Evolutionary conservation across 116 monocot species (phyloP).

Genomic region (Iris pallida): DNA sequence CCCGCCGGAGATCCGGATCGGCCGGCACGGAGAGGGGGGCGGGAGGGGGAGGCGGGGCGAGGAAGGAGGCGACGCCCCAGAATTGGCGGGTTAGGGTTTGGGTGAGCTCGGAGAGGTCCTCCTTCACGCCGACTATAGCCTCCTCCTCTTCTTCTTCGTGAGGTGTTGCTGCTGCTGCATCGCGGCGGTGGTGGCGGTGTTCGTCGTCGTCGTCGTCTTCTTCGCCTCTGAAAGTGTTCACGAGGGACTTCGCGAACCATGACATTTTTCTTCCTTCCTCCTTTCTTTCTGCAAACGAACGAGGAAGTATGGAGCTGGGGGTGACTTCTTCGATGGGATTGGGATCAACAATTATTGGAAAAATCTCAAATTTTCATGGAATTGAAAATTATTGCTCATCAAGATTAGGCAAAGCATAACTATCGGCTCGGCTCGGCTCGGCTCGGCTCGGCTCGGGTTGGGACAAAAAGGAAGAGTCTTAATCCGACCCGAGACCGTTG

Average conservation of each 20-base stretch:
- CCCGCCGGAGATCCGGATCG: constrained; percentile 3
- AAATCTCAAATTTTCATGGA: no score
- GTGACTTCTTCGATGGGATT: no score
- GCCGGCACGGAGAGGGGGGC: background rate
- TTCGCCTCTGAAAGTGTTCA: constrained; percentile 17
- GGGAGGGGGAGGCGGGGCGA: constrained; percentile 23
- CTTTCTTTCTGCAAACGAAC: no score
- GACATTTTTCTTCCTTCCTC: constrained; percentile 3
- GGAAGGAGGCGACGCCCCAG: constrained; percentile 33
- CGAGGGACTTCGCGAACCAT: constrained; percentile 19
- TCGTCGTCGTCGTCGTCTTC: constrained; percentile 6
- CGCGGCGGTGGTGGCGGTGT: background rate
- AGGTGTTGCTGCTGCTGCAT: background rate
- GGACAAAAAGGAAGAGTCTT: no score
- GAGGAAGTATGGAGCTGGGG: no score
- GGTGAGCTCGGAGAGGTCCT: constrained; percentile 27
- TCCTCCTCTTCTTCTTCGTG: background rate
- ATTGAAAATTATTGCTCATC: no score
- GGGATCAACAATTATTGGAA: no score
- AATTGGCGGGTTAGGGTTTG: constrained; percentile 30
- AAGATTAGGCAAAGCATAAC: no score
- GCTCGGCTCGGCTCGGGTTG: no score
- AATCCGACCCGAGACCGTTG: no score
- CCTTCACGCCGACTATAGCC: constrained; percentile 18
- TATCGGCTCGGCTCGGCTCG: no score